Base-by-base conservation (phyloP, 1,139 yeast species). In the Hyphopichia pseudoburtonii region DNA sequence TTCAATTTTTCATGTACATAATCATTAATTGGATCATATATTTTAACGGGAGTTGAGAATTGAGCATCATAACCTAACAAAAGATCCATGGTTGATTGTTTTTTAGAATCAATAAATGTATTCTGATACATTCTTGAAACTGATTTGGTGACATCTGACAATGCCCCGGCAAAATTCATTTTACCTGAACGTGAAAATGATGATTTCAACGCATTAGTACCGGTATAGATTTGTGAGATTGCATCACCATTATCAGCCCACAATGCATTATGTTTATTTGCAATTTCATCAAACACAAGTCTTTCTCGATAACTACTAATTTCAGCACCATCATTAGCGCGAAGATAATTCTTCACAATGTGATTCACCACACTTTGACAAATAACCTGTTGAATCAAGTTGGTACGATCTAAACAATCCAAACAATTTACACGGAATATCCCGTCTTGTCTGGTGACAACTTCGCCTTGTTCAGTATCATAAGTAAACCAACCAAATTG, bases 211-310 rank as follows among this genome's bases (percentile, higher is more conserved):
- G 98, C 98, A 56, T 92, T 90, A 0, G 98, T 94, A 5, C 98
- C 98, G 0, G 98, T 92, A 57, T 94, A 94, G 21, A 92, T 92
- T 57, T 89, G 97, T 1, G 97, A 89, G 8, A 94, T 78, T 43
- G 94, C 96, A 61, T 94, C 98, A 33, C 98, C 99, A 58, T 92
- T 90, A 60, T 94, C 97, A 0, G 98, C 99, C 98, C 98, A 94
- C 17, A 92, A 64, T 3, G 83, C 70, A 50, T 89, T 86, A 54
- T 90, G 97, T 42, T 76, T 80, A 28, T 63, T 57, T 56, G 81
- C 72, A 31, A 86, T 62, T 16, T 81, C 92, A 8, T 59, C 68
- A 8, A 50, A 38, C 8, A 51, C 50, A 23, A 50, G 42, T 30
- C 62, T 41, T 24, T 57, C 60, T 18, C 62, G 46, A 23, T 51